phyloP scores from a whole-genome alignment of 768 basidiomycete species.

The Mycena chlorophos region DNA sequence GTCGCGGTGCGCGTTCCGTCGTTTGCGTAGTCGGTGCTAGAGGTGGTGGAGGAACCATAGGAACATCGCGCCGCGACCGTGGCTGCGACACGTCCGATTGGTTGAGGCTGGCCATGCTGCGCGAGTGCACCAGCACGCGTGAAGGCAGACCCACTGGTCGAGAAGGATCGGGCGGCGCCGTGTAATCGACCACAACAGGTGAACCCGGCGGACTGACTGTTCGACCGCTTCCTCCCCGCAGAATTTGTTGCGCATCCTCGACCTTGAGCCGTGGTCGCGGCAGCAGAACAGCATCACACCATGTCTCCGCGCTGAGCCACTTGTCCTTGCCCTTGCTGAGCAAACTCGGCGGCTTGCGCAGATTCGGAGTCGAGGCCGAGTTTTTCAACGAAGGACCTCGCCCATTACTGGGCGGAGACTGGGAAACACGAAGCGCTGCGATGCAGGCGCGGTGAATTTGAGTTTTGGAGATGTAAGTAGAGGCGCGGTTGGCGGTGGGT shows the following conservation, averaged over 20 bases:
- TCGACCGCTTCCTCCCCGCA: slow-evolving; percentile 27
- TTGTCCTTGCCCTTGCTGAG: slow-evolving; percentile 53
- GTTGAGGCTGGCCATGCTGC: slow-evolving; percentile 25
- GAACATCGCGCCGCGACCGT: slow-evolving; percentile 2
- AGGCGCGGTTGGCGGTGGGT: slow-evolving; percentile 27
- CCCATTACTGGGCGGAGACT: slow-evolving; percentile 12
- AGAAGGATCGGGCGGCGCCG: slow-evolving; percentile 15
- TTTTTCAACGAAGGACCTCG: too few relatives aligned
- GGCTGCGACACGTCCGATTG: slow-evolving; percentile 12
- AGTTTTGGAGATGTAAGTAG: slow-evolving; percentile 31
- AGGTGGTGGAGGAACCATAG: slow-evolving; percentile 11
- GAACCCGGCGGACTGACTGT: slow-evolving; percentile 53
- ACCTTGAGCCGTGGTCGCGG: slow-evolving; percentile 72
- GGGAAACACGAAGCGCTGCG: slow-evolving; percentile 7
- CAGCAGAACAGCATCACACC: slow-evolving; percentile 79
- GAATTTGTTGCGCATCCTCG: slow-evolving; percentile 29
- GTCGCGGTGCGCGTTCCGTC: slow-evolving; percentile 36
- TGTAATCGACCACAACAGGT: slow-evolving; percentile 33
- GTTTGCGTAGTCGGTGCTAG: slow-evolving; percentile 3
- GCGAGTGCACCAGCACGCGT: slow-evolving; percentile 51
- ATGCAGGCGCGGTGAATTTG: slow-evolving; percentile 26
- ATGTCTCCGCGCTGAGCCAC: slow-evolving; percentile 74
- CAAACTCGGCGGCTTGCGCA: slow-evolving; percentile 33
- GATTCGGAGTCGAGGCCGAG: slow-evolving; percentile 68
- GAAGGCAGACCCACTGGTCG: slow-evolving; percentile 37